A percentile compares a stretch with the other conserved stretches of the same genome.
These are phyloP conservation scores for Castanea sativa DNA, from an alignment of 306 rosid species.

Conservation along the genomic window DNA sequence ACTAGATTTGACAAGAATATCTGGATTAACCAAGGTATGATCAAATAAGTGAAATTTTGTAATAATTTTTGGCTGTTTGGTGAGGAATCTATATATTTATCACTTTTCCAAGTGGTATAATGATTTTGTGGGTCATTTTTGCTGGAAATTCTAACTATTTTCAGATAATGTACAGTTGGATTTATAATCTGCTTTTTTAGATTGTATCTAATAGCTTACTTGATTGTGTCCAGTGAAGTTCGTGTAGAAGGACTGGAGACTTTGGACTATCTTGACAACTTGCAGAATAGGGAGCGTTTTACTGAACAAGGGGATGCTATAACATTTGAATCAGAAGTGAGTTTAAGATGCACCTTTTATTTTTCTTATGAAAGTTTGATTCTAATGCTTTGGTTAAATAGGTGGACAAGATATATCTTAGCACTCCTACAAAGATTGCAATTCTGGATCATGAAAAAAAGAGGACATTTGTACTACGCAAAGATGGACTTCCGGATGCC, in stretches of 20 bases:
- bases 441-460: conserved; percentile 96
- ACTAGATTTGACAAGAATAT: neutral
- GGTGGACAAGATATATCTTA: conserved; percentile 94
- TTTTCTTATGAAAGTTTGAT: conserved; percentile 15
- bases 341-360: conserved; percentile 14
- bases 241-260: conserved; percentile 98
- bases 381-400: conserved; percentile 20
- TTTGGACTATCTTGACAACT: conserved; percentile 90
- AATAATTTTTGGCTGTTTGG: neutral
- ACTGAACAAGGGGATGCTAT: conserved; percentile 97
- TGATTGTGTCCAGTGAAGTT: conserved; percentile 79
- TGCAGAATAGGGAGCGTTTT: conserved; percentile 74
- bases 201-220: conserved; percentile 22
- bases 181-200: neutral
- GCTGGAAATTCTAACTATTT: neutral
- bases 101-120: neutral
- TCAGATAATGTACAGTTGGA: neutral
- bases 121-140: neutral
- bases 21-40: neutral
- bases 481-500: conserved; percentile 99
- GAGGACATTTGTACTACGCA: conserved; percentile 88
- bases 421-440: conserved; percentile 93
- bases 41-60: neutral
- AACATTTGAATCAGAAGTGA: conserved; percentile 95
- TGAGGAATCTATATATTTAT: neutral